These are phyloP conservation scores for Corynespora cassiicola DNA, from an alignment of 2,329 filamentous ascomycete species.

Conservation along the genomic window DNA sequence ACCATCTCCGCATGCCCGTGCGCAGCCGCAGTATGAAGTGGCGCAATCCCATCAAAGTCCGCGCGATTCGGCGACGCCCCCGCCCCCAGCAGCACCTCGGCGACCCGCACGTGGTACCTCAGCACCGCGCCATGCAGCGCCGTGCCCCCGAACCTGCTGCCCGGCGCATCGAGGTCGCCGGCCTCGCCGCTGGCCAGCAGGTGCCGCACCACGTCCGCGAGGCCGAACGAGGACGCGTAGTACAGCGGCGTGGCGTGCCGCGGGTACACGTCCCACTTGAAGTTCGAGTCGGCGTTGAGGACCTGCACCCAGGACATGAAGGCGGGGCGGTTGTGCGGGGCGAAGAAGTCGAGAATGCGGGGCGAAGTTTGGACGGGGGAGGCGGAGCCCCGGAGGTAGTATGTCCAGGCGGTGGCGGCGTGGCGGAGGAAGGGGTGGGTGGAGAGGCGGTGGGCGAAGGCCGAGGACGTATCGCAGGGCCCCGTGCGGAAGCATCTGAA, in stretches of 20 bases:
- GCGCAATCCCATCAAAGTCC: slow-evolving; percentile 6
- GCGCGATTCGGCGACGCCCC: slow-evolving; percentile 3
- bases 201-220: background rate
- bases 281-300: slow-evolving; percentile 4
- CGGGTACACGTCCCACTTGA: slow-evolving; percentile 4
- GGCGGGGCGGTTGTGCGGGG: background rate
- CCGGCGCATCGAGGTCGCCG: slow-evolving; percentile 6
- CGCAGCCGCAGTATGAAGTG: slow-evolving; percentile 4
- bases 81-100: slow-evolving; percentile 1
- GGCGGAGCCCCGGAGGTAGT: slow-evolving; percentile 1
- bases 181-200: slow-evolving; percentile 1
- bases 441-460: background rate
- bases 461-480: background rate
- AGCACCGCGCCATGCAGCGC: slow-evolving; percentile 5
- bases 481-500: background rate
- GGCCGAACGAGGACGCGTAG: slow-evolving; percentile 7
- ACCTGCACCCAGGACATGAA: slow-evolving; percentile 13
- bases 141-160: slow-evolving; percentile 7
- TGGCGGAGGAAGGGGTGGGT: slow-evolving; percentile 5
- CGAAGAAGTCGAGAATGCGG: slow-evolving; percentile 3
- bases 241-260: slow-evolving; percentile 5
- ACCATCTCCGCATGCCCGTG: background rate
- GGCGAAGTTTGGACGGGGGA: background rate
- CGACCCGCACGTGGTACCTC: slow-evolving; percentile 3
- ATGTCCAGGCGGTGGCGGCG: slow-evolving; percentile 4